Conservation (phyloP, 768 basidiomycete species). For the Suillus alpinus region DNA sequence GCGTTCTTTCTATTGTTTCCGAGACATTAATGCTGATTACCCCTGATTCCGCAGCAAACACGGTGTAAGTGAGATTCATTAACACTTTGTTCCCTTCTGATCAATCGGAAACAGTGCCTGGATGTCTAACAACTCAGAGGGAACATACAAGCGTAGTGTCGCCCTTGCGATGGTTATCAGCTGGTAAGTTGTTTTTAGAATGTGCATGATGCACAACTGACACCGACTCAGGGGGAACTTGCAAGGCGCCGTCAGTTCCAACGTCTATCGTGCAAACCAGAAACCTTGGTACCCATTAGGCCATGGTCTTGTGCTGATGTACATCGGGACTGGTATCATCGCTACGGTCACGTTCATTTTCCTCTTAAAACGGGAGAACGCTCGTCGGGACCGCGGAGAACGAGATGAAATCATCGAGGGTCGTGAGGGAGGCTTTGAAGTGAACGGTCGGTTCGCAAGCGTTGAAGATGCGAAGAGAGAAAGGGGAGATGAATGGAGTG, state of each 20-base stretch:
- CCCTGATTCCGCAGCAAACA: slow-evolving; percentile 45
- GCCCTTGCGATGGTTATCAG: slow-evolving; percentile 68
- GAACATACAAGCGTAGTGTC: slow-evolving; percentile 73
- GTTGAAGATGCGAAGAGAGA: slow-evolving; percentile 64
- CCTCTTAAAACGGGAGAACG: slow-evolving; percentile 58
- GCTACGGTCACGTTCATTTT: slow-evolving; percentile 40
- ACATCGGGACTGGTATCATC: slow-evolving; percentile 63
- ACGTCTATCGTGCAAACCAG: slow-evolving; percentile 69
- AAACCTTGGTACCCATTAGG: slow-evolving; percentile 65
- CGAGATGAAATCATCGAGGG: slow-evolving; percentile 61
- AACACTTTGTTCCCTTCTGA: slow-evolving; percentile 2
- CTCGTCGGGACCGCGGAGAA: slow-evolving; percentile 62
- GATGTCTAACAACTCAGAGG: slow-evolving; percentile 72
- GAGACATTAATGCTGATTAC: background rate
- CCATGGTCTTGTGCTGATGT: slow-evolving; percentile 67
- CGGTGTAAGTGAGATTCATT: slow-evolving; percentile 39
- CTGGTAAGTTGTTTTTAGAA: slow-evolving; percentile 38
- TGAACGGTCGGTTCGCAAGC: slow-evolving; percentile 56
- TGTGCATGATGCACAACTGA: background rate
- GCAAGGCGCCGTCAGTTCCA: slow-evolving; percentile 75
- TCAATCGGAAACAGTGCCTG: slow-evolving; percentile 35
- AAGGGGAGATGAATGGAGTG: slow-evolving; percentile 75
- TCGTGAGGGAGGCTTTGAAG: slow-evolving; percentile 34
- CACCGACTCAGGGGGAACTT: slow-evolving; percentile 54
- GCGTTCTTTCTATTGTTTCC: slow-evolving; percentile 1